Percentiles rank a stretch among this genome's conserved stretches.
phyloP scores from a whole-genome alignment of 192 early-diverging fungal species.

The Martensiomyces pterosporus region DNA sequence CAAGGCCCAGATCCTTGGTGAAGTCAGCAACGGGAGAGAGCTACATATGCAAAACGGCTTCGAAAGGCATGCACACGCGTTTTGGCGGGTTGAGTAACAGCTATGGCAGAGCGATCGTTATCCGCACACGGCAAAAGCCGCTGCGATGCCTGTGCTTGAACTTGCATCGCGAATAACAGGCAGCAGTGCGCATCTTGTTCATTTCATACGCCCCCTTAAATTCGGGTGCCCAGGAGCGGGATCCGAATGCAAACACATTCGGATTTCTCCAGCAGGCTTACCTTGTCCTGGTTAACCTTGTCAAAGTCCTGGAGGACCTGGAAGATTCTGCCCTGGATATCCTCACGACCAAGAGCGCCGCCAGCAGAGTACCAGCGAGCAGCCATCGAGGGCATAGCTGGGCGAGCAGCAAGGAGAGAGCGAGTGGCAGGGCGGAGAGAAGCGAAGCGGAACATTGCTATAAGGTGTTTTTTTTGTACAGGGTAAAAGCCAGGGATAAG shows the following conservation, averaged over 20 bases:
- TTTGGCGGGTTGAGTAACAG: too few species aligned
- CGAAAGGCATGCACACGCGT: too few species aligned
- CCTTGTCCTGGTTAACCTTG: constrained; percentile 91
- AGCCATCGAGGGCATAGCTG: background rate
- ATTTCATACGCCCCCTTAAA: too few species aligned
- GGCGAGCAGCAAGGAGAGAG: background rate
- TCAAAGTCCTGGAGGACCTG: constrained; percentile 91
- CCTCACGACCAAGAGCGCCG: constrained; percentile 59
- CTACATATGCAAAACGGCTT: too few species aligned
- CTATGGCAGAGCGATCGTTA: too few species aligned
- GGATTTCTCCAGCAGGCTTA: constrained; percentile 50
- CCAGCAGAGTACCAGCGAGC: constrained; percentile 72
- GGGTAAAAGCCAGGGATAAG: background rate
- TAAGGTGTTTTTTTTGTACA: constrained; percentile 8
- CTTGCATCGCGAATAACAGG: too few species aligned
- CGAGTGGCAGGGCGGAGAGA: background rate
- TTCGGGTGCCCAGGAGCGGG: too few species aligned
- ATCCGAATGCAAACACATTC: too few species aligned
- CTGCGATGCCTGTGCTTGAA: too few species aligned
- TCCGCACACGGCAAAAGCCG: too few species aligned
- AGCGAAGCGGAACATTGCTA: constrained; percentile 7
- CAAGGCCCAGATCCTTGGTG: constrained; percentile 89
- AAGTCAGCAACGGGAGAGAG: constrained; percentile 81
- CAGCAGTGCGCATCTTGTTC: too few species aligned
- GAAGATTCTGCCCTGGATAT: constrained; percentile 83